Base-by-base conservation (phyloP, 73 alveolate species). In the Diophrys sp. region DNA sequence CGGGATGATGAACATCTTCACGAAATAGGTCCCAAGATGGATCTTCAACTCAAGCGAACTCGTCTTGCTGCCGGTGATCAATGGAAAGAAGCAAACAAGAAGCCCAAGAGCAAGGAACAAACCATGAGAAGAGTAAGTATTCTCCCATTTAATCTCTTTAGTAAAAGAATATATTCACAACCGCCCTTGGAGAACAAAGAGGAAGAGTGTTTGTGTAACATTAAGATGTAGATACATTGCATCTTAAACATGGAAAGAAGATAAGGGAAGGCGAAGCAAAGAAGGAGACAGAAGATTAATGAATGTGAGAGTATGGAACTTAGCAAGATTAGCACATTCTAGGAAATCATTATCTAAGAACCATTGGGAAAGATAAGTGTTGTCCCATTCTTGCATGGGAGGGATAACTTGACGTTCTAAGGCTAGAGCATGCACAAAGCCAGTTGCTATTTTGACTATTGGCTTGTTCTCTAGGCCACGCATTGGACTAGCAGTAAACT, bases 181-280 rank as follows among this genome's bases (percentile, higher is more conserved):
- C 90, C 56, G 95, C 78, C 30, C 55, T 92, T 55, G 94, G 93
- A 54, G 95, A 89, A 30, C 89, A 75, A 69, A 81, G 90, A 66
- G 97, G 93, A 31, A 91, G 80, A 73, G 92, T 91, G 53, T 91
- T 74, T 80, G 82, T 90, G 31, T 86, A 91, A 56, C 81, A 89
- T 70, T 78, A 91, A 78, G 95, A 91, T 56, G 67, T 91, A 29
- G 90, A 83, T 54, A 85, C 87, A 28, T n/a, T 91, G 29, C 95
- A 89, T 29, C 82, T 88, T 27, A 88, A 44, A 44, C 62, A 44
- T 44, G 62, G 62, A 44, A 44, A 87, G 70, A 87, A 87, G 79
- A 82, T 88, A 82, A n/a, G n/a, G n/a, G n/a, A n/a, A n/a, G n/a
- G n/a, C n/a, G 84, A 83, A 56, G 74, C 82, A 70, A 74, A 71